Evolutionary conservation across 176 grass and related monocot species (phyloP), one percentile per base, ranked within the genome.

Genomic region (Bonia amplexicaulis): DNA sequence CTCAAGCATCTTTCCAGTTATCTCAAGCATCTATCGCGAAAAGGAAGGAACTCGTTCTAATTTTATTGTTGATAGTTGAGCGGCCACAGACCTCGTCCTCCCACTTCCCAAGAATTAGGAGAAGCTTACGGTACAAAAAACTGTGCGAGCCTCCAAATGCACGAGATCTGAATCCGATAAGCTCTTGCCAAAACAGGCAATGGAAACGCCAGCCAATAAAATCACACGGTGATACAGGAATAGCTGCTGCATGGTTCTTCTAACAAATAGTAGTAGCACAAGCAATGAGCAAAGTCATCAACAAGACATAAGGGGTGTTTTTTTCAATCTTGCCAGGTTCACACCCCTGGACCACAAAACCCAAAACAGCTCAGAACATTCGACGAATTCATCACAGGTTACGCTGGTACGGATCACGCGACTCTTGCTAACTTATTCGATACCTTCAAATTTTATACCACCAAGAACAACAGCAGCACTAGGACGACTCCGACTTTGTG

Each of bases 401-500:
- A 82, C 83, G 80, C 42, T 15, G 14, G 2, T 66, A 48, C n/a
- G 23, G 26, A 61, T 48, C 72, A 54, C 73, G 35, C 61, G 65
- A 78, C 73, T 66, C 69, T 58, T 57, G 29, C 68, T 68, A 84
- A 74, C 60, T 90, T 90, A 87, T 90, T 82, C 19, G 9, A 31
- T 42, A 73, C 46, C 12, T 73, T 78, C 5, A 3, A 71, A 10
- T 53, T 19, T 49, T 25, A 33, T 22, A 41, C 27, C 25, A 5
- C 5, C 22, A 7, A 6, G 0, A 44, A 47, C 7, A 89, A 35
- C 39, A 46, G 15, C 49, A 46, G 11, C 55, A 58, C 52, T 90
- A 90, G 22, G 85, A 6, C 2, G 89, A 90, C 62, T 88, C 91
- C 0, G 91, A 90, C 82, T 95, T 98, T 58, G 93, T 98, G 85